These are phyloP conservation scores for Aspergillaceae sp. DNA, from an alignment of 2,329 filamentous ascomycete genomes.

Conservation along the genomic window DNA sequence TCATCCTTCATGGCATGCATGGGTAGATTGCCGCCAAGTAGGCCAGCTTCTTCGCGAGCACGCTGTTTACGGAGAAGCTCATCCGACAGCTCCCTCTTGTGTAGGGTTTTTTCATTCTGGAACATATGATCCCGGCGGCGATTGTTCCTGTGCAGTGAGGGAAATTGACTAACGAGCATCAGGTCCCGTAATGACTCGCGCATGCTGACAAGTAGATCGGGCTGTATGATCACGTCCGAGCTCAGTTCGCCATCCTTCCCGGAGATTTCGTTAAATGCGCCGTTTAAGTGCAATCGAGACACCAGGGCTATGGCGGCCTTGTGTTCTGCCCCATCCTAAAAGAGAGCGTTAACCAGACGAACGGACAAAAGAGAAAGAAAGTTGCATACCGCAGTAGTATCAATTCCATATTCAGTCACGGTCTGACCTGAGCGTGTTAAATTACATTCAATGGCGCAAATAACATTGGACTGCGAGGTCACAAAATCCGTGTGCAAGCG, in stretches of 20 bases:
- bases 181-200: slow-evolving; percentile 1
- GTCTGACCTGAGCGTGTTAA: neutral
- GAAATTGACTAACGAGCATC: neutral
- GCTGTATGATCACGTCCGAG: slow-evolving; percentile 1
- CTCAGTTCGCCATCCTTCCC: neutral
- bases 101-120: neutral
- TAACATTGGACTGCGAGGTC: neutral
- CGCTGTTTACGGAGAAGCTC: neutral
- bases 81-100: neutral
- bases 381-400: neutral
- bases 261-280: neutral
- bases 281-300: neutral
- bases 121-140: no score
- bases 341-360: neutral
- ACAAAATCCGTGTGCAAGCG: neutral
- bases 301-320: slow-evolving; percentile 1
- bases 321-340: slow-evolving; percentile 2
- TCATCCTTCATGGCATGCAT: slow-evolving; percentile 30
- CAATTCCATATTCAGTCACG: neutral
- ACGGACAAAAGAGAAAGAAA: neutral
- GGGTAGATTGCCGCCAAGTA: slow-evolving; percentile 20
- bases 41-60: neutral
- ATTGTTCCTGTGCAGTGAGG: neutral
- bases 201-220: slow-evolving; percentile 3
- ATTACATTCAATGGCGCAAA: neutral